Evolutionary conservation across 352 stramenopile genomes (phyloP).

Genomic region (Saprolegnia diclina): DNA sequence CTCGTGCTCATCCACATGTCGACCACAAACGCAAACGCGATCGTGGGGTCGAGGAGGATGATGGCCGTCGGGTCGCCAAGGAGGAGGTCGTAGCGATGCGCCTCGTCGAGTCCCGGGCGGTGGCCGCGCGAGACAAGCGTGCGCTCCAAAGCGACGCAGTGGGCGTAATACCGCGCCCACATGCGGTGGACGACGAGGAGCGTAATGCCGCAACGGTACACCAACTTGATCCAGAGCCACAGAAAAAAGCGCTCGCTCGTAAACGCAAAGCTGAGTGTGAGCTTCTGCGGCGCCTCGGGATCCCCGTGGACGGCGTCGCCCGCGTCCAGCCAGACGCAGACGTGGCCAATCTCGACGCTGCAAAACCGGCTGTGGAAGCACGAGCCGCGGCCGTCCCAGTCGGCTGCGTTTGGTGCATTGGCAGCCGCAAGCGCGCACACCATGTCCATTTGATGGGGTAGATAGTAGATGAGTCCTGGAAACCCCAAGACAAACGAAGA

Average conservation of each 20-base stretch:
- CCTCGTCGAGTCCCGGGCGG: not conserved
- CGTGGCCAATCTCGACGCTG: constrained; percentile 1
- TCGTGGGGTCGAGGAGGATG: not conserved
- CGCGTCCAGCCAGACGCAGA: not conserved
- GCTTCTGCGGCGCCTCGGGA: not conserved
- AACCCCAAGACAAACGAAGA: not conserved
- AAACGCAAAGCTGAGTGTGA: not conserved
- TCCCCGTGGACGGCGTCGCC: not conserved
- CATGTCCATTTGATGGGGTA: not conserved
- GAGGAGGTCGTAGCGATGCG: not conserved
- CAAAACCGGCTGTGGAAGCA: not conserved
- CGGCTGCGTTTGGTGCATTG: not conserved
- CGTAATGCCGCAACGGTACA: not conserved
- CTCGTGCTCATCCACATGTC: constrained; percentile 1
- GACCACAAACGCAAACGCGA: not conserved
- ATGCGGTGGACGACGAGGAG: not conserved
- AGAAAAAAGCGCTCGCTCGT: not conserved
- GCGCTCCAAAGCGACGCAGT: not conserved
- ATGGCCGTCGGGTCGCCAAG: constrained; percentile 3
- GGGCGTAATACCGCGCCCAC: not conserved
- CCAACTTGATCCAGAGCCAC: constrained; percentile 4
- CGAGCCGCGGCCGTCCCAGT: not conserved
- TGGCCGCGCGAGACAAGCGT: not conserved
- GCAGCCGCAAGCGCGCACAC: not conserved
- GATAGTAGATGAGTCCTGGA: constrained; percentile 1